Conservation (phyloP, 345 rosid genomes). For the Populus euphratica region DNA sequence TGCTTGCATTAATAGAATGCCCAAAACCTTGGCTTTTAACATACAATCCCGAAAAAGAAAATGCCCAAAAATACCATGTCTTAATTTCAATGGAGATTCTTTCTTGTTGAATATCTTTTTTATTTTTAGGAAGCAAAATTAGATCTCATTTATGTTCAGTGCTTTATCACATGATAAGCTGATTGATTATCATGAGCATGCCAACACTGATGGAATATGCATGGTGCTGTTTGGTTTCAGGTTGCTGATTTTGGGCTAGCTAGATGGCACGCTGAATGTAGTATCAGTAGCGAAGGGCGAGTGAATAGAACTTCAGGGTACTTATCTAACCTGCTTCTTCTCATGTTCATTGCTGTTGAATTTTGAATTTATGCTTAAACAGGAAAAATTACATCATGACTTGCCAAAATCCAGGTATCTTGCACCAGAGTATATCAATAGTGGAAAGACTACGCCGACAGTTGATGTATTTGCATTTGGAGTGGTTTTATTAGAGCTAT, state of each 20-base stretch:
- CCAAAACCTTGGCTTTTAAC: background rate
- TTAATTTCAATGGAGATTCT: background rate
- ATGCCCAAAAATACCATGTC: background rate
- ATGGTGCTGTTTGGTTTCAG: slow-evolving; percentile 20
- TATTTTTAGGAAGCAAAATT: background rate
- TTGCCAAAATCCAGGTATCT: slow-evolving; percentile 44
- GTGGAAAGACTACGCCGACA: slow-evolving; percentile 45
- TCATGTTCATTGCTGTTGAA: background rate
- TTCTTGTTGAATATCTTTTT: background rate
- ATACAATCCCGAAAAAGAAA: background rate
- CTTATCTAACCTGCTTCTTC: background rate
- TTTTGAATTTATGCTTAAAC: background rate
- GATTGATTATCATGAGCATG: background rate
- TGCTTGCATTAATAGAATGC: background rate
- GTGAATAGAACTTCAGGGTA: slow-evolving; percentile 61
- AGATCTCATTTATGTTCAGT: background rate
- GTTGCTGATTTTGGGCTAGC: slow-evolving; percentile 79
- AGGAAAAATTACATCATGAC: background rate
- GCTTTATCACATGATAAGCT: background rate
- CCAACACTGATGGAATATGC: background rate
- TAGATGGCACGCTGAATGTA: slow-evolving; percentile 55
- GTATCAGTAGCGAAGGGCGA: slow-evolving; percentile 31
- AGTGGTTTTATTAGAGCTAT: slow-evolving; percentile 54
- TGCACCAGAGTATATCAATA: slow-evolving; percentile 57
- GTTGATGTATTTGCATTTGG: slow-evolving; percentile 71